phyloP scores from a whole-genome alignment of 139 green algal genomes.

The Pseudopediastrum boryanum region DNA sequence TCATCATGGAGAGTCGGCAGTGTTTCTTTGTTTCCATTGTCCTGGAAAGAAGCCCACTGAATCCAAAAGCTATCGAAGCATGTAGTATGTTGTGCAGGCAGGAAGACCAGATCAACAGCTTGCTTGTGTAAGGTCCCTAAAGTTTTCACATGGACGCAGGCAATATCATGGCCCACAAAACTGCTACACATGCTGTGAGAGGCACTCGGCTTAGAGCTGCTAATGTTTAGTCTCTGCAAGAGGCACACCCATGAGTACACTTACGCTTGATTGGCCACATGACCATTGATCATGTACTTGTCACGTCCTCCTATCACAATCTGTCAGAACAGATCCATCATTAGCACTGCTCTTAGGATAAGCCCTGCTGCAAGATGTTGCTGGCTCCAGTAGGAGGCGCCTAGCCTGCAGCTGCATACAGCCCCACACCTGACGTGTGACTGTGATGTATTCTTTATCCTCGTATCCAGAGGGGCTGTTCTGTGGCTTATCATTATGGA shows the following conservation, averaged over 20 bases:
- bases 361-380: not conserved
- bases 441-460: slow-evolving; percentile 90
- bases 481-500: slow-evolving; percentile 90
- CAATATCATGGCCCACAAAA: too few relatives aligned
- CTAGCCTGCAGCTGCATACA: not conserved
- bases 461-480: slow-evolving; percentile 90
- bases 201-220: not conserved
- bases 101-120: too few relatives aligned
- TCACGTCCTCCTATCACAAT: slow-evolving; percentile 95
- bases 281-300: slow-evolving; percentile 99
- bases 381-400: not conserved
- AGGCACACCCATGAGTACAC: slow-evolving; percentile 15
- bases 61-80: too few relatives aligned
- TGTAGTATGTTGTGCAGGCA: too few relatives aligned
- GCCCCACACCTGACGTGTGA: slow-evolving; percentile 85
- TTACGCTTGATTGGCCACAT: slow-evolving; percentile 85
- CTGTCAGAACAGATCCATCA: slow-evolving; percentile 49
- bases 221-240: too few relatives aligned
- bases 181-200: too few relatives aligned
- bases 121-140: too few relatives aligned
- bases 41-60: too few relatives aligned
- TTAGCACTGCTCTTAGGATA: not conserved
- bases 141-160: too few relatives aligned
- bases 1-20: not conserved
- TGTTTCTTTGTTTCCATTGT: too few relatives aligned